Evolutionary conservation across 2,329 filamentous ascomycete genomes (phyloP).

Genomic region (Penicillium freii): DNA sequence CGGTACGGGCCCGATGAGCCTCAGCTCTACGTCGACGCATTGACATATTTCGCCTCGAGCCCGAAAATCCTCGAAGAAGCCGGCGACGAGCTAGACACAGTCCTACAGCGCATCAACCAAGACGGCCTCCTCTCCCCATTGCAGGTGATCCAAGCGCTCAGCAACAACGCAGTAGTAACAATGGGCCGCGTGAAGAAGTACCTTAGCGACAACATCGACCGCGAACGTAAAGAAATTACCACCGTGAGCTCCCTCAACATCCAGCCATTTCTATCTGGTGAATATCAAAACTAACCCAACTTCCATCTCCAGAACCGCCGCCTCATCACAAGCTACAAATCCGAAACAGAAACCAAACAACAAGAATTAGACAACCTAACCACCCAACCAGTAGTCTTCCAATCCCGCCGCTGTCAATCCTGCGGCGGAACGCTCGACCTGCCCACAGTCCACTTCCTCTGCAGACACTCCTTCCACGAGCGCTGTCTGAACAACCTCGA

Average conservation of each 20-base stretch:
- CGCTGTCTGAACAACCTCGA: conserved; percentile 72
- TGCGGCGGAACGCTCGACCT: conserved; percentile 78
- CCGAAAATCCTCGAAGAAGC: conserved; percentile 78
- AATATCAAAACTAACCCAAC: conserved; percentile 23
- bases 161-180: conserved; percentile 76
- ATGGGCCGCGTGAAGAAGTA: conserved; percentile 98
- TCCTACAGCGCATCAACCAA: conserved; percentile 82
- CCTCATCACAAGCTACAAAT: conserved; percentile 77
- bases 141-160: conserved; percentile 92
- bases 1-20: conserved; percentile 93
- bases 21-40: conserved; percentile 84
- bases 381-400: conserved; percentile 82
- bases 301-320: conserved; percentile 63
- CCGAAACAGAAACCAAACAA: conserved; percentile 77
- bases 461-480: conserved; percentile 96
- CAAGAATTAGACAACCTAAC: conserved; percentile 74
- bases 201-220: conserved; percentile 80
- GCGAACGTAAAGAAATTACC: conserved; percentile 82
- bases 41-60: conserved; percentile 90
- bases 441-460: conserved; percentile 91
- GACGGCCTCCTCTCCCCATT: conserved; percentile 92
- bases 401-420: conserved; percentile 80
- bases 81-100: conserved; percentile 75
- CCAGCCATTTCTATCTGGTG: not conserved
- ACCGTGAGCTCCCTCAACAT: conserved; percentile 37